Evolutionary conservation across 2,329 filamentous ascomycete species (phyloP), one percentile per base, ranked within the genome.

Genomic region (Lecanosticta acicola): DNA sequence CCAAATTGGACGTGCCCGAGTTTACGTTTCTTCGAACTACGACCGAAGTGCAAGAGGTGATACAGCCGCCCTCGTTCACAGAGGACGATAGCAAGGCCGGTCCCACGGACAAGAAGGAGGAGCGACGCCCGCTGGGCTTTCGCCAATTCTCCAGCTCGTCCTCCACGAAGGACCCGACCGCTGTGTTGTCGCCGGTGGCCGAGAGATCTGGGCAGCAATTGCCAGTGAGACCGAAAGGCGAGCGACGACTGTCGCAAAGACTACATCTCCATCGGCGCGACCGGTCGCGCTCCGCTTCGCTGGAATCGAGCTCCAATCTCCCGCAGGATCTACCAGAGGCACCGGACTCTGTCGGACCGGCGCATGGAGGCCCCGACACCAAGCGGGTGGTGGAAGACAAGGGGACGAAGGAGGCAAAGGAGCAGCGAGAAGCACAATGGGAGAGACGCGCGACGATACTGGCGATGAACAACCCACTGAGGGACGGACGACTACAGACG

Each of bases 371-470:
- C 10, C 35, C 35, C 5, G 7, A 29, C 24, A 11, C 7, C 7
- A 29, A 29, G 24, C 5, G 13, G 5, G 16, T 18, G 3, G 3
- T 19, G 5, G 39, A 41, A 13, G 39, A 26, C 13, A 17, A 71
- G 26, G 71, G 74, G 9, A 43, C 50, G 19, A 61, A 56, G 32
- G 54, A 53, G 32, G 51, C 48, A 56, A 68, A 65, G 48, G 69
- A 75, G 53, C 75, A 77, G 19, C 70, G 73, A 41, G 85, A 94
- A 72, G 80, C 80, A 48, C 78, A 85, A 68, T 98, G 93, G 93
- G 93, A 97, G 75, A 84, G 86, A 71, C 78, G 91, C 49, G 93
- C 93, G 20, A 96, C 90, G n/a, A 79, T 94, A 49, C 73, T 97
- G 54, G 91, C 87, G 24, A 79, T 49, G 73, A 74, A 52, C 32